Evolutionary conservation across 176 grass and related monocot genomes (phyloP), one percentile per base, ranked within the genome.

Genomic region (Musa beccarii): DNA sequence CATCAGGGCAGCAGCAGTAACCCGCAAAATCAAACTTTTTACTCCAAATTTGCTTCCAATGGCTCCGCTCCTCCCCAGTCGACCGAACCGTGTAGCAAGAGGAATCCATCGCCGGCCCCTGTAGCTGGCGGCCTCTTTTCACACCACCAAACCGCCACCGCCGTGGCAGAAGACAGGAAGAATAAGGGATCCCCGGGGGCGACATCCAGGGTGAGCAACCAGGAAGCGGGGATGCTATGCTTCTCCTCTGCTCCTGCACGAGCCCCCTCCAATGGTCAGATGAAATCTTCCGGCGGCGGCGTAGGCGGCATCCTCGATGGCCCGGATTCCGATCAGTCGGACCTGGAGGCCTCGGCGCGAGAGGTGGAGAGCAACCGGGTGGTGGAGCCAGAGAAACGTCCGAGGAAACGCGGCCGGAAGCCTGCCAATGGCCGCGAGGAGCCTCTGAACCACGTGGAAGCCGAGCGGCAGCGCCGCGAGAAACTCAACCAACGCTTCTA

Each of bases 201-300:
- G 21, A 96, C 89, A 34, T 96, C 92, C 50, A 87, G 86, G 72
- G 80, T 81, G 10, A 96, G 86, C 77, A 92, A 96, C 89, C 91
- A 66, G 61, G 85, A 83, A 52, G 92, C 90, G 71, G 92, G 92
- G 54, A 89, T 96, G 92, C 92, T 96, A 14, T 96, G 89, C 53
- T 96, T 96, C 81, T 96, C 92, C 80, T 82, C 83, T 0, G 86
- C 88, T 16, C 86, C 79, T 9, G 84, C 82, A 51, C 79, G 81
- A 25, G 73, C 82, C 53, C 82, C 88, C 11, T 82, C 88, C 22
- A 74, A 81, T 57, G 81, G 19, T 64, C 61, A 64, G n/a, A 22
- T 24, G 61, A 64, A 64, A 22, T 64, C 34, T 43, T 43, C 34
- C 34, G 34, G 34, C 34, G 34, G 34, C 28, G 21, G 52, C 53